These are phyloP conservation scores for Aspergillus ostianus DNA, from an alignment of 495 filamentous ascomycete species.

Conservation along the genomic window DNA sequence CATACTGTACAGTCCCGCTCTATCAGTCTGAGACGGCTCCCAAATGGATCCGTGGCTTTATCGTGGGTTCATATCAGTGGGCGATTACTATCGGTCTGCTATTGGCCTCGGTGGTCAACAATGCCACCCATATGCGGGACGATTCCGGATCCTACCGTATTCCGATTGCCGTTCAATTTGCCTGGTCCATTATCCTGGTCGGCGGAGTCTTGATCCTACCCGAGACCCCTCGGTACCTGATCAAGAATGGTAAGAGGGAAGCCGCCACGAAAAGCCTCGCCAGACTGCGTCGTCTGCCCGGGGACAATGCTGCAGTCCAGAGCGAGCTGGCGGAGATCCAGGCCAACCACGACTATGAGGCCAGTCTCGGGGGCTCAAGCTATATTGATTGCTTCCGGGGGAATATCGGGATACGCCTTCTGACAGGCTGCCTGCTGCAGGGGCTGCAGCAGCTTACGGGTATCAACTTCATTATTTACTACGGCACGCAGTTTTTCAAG, in stretches of 20 bases:
- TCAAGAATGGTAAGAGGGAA: not conserved
- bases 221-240: constrained; percentile 5
- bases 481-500: constrained; percentile 3
- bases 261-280: not conserved
- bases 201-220: constrained; percentile 5
- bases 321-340: constrained; percentile 6
- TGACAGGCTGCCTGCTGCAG: not conserved
- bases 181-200: constrained; percentile 5
- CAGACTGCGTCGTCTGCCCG: not conserved
- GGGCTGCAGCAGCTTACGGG: constrained; percentile 1
- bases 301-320: not conserved
- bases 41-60: constrained; percentile 5
- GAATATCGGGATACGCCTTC: not conserved
- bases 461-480: constrained; percentile 4
- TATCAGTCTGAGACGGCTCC: constrained; percentile 1
- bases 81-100: constrained; percentile 1
- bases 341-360: constrained; percentile 6
- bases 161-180: constrained; percentile 1
- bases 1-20: not conserved
- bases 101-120: not conserved
- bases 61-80: constrained; percentile 1
- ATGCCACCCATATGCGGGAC: not conserved
- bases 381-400: constrained; percentile 2
- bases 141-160: constrained; percentile 1
- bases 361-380: not conserved